Conservation (phyloP, 2,329 filamentous ascomycete genomes). For the Metarhizium anisopliae region DNA sequence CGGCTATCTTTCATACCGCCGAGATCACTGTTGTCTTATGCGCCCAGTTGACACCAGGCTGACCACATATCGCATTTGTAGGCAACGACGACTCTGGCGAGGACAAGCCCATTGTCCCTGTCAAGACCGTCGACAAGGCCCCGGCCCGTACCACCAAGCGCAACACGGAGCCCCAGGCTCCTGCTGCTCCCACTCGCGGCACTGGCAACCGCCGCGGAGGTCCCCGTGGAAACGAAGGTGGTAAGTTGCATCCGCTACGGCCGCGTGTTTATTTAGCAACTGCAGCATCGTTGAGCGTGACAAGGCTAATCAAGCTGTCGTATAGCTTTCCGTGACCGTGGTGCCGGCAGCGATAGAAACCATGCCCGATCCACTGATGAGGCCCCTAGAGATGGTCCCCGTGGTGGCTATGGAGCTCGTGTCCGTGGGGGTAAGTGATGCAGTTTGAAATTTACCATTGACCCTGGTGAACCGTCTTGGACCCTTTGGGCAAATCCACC, state of each 20-base stretch:
- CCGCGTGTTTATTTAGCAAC: background rate
- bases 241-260: slow-evolving; percentile 42
- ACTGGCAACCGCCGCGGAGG: slow-evolving; percentile 44
- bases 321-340: slow-evolving; percentile 81
- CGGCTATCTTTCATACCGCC: background rate
- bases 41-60: slow-evolving; percentile 3
- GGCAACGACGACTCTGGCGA: slow-evolving; percentile 54
- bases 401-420: slow-evolving; percentile 56
- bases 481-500: background rate
- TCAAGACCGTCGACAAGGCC: slow-evolving; percentile 84
- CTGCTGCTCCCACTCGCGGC: slow-evolving; percentile 47
- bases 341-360: slow-evolving; percentile 74
- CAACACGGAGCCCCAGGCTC: slow-evolving; percentile 69
- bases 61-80: slow-evolving; percentile 16
- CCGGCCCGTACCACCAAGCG: slow-evolving; percentile 69
- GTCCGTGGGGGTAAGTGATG: slow-evolving; percentile 44
- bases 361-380: slow-evolving; percentile 72
- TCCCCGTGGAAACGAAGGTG: slow-evolving; percentile 72
- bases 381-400: slow-evolving; percentile 42
- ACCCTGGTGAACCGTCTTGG: background rate
- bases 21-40: slow-evolving; percentile 9
- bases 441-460: background rate
- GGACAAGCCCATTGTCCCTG: slow-evolving; percentile 69
- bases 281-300: background rate
- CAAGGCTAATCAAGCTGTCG: background rate